Evolutionary conservation across 164 flowering plant species (phyloP), one percentile per base, ranked within the genome.

Genomic region (Vitis amurensis): DNA sequence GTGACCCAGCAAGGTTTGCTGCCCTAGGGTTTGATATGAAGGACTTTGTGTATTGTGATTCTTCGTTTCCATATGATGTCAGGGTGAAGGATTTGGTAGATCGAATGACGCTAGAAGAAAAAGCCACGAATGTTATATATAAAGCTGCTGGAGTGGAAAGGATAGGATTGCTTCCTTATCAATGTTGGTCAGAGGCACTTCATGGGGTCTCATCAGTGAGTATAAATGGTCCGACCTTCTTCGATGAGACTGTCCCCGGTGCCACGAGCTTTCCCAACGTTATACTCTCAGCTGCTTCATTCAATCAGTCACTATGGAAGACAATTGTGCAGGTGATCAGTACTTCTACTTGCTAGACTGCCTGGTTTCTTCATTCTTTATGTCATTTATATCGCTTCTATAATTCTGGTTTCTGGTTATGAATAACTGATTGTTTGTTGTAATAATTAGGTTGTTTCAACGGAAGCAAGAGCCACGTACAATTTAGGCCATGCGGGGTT

Each of bases 151-250:
- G 64, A 0, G 78, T 71, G 17, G 19, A 17, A 0, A 11, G 72
- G 37, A 1, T 76, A 0, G 67, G 70, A 0, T 8, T 76, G 11
- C 71, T 72, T 1, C 2, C 8, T 8, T 74, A 74, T 7, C 52
- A 37, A 11, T 74, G 77, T 73, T 68, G 78, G 78, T 70, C 74
- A 0, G 78, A 75, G 57, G 74, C 66, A 0, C 59, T 74, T 1
- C 77, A 74, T 15, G 77, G 77, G 1, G 65, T 74, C 5, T 74
- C 77, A 5, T n/a, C 66, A 15, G 74, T 70, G 9, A 74, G 78
- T 14, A 63, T 66, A 0, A 70, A 19, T 19, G 23, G 23, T 19
- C 23, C 74, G 0, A 66, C 74, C 0, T 27, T 7, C 8, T 75
- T 75, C 9, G 65, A 47, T 55, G 50, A 47, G 4, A 1, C n/a